A percentile compares a stretch with the other conserved stretches of the same genome.
Evolutionary conservation across 805 yeast genomes (phyloP).

Genomic region (Suhomyces sp.): DNA sequence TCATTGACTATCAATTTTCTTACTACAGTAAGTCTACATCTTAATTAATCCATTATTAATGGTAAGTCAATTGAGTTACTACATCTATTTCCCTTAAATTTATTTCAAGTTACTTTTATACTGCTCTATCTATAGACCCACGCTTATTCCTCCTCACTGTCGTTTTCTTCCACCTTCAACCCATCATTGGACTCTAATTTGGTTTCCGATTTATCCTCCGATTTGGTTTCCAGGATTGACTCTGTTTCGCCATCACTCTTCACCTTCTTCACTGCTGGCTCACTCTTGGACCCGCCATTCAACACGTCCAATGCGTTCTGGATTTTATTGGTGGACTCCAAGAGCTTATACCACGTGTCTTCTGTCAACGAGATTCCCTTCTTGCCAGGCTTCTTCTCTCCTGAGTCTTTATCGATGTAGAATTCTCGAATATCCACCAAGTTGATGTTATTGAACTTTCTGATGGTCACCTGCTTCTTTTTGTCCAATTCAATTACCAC

Average conservation of each 20-base stretch:
- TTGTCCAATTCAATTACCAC: conserved; percentile 31
- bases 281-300: conserved; percentile 3
- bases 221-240: too few species aligned
- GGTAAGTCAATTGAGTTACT: too few species aligned
- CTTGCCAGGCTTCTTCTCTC: conserved; percentile 74
- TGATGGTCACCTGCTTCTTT: conserved; percentile 67
- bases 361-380: conserved; percentile 67
- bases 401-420: conserved; percentile 54
- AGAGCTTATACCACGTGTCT: conserved; percentile 52
- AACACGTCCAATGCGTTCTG: conserved; percentile 48
- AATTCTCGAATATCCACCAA: conserved; percentile 84
- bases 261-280: conserved; percentile 2
- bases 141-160: conserved; percentile 1
- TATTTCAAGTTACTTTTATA: too few species aligned
- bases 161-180: neutral
- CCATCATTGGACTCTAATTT: too few species aligned
- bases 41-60: too few species aligned
- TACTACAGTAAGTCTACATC: too few species aligned
- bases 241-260: conserved; percentile 4
- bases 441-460: conserved; percentile 63
- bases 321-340: conserved; percentile 48
- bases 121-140: too few species aligned
- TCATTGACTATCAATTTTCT: too few species aligned
- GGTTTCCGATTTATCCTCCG: too few species aligned
- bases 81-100: too few species aligned